phyloP scores from a whole-genome alignment of 345 rosid genomes.

The Corchorus olitorius region DNA sequence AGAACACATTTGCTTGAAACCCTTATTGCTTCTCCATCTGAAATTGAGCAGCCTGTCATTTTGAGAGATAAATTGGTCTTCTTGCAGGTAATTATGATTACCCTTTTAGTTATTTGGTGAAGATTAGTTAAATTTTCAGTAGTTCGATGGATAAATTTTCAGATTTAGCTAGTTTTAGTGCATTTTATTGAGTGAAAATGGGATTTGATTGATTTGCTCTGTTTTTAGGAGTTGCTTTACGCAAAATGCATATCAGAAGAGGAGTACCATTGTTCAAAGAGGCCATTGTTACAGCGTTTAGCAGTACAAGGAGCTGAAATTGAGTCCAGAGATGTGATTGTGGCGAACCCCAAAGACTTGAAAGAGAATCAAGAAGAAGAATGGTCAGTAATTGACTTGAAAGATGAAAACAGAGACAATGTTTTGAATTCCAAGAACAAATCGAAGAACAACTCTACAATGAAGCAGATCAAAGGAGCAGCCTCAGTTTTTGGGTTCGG shows the following conservation, averaged over 20 bases:
- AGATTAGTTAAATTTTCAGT: neutral
- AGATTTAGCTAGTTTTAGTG: neutral
- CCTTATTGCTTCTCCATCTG: conserved; percentile 53
- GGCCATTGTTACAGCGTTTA: conserved; percentile 69
- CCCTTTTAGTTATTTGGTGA: neutral
- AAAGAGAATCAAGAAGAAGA: conserved; percentile 55
- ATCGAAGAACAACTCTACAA: conserved; percentile 40
- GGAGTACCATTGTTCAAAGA: conserved; percentile 73
- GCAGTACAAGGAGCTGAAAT: conserved; percentile 79
- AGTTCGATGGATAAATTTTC: neutral
- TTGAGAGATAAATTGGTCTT: conserved; percentile 69
- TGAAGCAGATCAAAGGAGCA: conserved; percentile 70
- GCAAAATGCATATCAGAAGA: conserved; percentile 69
- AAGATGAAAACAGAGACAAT: conserved; percentile 56
- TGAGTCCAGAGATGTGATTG: conserved; percentile 55
- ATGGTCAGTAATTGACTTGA: conserved; percentile 73
- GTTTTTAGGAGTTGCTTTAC: conserved; percentile 58
- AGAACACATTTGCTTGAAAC: conserved; percentile 63
- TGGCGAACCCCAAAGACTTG: conserved; percentile 30
- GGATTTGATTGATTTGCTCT: neutral
- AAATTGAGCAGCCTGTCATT: conserved; percentile 50
- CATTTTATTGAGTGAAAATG: neutral
- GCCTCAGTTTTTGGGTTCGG: conserved; percentile 55
- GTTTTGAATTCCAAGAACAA: conserved; percentile 34
- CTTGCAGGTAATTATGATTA: conserved; percentile 52